A percentile compares a stretch with the other conserved stretches of the same genome.
These are phyloP conservation scores for Sistotremastrum suecicum DNA, from an alignment of 768 basidiomycete species.

Conservation along the genomic window DNA sequence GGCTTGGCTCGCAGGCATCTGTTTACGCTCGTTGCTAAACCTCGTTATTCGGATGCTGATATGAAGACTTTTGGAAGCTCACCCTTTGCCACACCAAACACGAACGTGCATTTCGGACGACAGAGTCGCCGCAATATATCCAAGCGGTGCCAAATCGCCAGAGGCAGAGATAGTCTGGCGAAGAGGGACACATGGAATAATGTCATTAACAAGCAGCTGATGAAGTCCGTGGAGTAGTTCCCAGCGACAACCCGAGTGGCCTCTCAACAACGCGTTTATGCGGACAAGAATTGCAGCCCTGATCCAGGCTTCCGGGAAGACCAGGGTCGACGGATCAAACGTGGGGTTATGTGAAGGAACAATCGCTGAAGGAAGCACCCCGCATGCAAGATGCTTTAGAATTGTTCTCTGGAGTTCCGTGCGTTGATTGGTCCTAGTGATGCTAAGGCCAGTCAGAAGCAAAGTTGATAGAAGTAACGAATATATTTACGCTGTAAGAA, in stretches of 20 bases:
- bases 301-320: slow-evolving; percentile 4
- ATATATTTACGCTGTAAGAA: neutral
- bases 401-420: neutral
- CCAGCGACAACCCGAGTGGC: slow-evolving; percentile 14
- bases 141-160: slow-evolving; percentile 15
- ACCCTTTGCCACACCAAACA: slow-evolving; percentile 9
- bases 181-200: slow-evolving; percentile 15
- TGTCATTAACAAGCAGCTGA: slow-evolving; percentile 10
- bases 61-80: neutral
- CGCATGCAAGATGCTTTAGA: neutral
- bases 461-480: neutral
- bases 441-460: neutral
- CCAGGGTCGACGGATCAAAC: neutral
- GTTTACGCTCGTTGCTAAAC: neutral
- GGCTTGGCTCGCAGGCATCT: slow-evolving; percentile 8
- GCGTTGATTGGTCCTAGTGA: neutral
- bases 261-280: slow-evolving; percentile 14
- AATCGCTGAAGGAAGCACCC: neutral
- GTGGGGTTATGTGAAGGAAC: slow-evolving; percentile 1
- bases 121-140: slow-evolving; percentile 13
- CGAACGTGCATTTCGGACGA: slow-evolving; percentile 12
- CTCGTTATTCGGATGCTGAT: neutral
- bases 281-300: slow-evolving; percentile 13
- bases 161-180: slow-evolving; percentile 14
- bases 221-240: slow-evolving; percentile 12